Percentiles rank a stretch among this genome's conserved stretches.
Evolutionary conservation across 139 green algal species (phyloP).

Genomic region (Monoraphidium neglectum): DNA sequence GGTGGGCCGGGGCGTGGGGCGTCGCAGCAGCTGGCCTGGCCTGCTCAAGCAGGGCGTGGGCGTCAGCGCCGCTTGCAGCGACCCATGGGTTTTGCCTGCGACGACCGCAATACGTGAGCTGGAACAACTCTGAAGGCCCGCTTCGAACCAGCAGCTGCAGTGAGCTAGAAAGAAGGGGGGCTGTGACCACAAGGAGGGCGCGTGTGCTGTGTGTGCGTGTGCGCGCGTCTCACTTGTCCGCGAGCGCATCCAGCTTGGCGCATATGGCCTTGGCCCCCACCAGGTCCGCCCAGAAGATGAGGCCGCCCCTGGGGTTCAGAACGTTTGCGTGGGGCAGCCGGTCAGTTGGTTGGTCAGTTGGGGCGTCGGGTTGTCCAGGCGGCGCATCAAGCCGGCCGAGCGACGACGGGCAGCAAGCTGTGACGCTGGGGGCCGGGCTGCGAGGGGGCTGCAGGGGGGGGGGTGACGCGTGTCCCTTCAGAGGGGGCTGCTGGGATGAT

Average conservation of each 20-base stretch:
- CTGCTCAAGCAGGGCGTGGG: background rate
- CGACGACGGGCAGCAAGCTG: background rate
- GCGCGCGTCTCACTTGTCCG: constrained; percentile 34
- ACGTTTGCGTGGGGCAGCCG: background rate
- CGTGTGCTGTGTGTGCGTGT: background rate
- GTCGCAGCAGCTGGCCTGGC: background rate
- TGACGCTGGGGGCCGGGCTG: no score
- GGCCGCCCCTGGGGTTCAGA: constrained; percentile 65
- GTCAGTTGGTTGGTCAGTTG: background rate
- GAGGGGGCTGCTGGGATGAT: no score
- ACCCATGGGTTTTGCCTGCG: no score
- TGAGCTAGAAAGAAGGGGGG: no score
- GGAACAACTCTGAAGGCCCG: no score
- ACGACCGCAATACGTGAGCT: no score
- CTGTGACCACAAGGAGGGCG: background rate
- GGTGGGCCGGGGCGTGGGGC: constrained; percentile 5
- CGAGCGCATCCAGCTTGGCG: constrained; percentile 50
- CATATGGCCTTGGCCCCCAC: constrained; percentile 65
- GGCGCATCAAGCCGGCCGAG: background rate
- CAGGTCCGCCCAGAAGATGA: constrained; percentile 94
- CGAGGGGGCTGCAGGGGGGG: no score
- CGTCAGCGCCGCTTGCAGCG: no score
- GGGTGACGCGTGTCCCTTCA: no score
- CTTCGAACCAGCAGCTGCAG: no score
- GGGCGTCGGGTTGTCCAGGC: background rate